phyloP scores from a whole-genome alignment of 1,139 yeast species.

The Pichia sp. region DNA sequence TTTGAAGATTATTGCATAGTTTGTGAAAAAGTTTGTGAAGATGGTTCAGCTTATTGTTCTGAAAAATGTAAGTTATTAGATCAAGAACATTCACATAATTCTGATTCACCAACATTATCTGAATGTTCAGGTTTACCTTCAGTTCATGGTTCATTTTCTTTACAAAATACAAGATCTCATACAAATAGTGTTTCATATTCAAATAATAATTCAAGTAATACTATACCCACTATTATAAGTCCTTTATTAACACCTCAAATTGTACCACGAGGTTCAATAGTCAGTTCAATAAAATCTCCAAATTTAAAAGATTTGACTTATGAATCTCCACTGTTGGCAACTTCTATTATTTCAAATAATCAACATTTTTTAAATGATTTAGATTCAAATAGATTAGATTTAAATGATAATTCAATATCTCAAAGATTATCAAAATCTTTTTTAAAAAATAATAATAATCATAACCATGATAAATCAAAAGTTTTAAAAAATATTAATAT shows the following conservation, averaged over 20 bases:
- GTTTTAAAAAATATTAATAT: too few relatives aligned
- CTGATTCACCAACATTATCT: constrained; percentile 7
- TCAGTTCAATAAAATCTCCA: constrained; percentile 21
- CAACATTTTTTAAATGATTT: too few relatives aligned
- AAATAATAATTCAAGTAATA: not conserved
- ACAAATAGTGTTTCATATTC: constrained; percentile 1
- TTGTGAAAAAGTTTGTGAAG: constrained; percentile 54
- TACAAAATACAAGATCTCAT: constrained; percentile 4
- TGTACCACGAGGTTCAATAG: constrained; percentile 12
- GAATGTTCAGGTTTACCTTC: constrained; percentile 3
- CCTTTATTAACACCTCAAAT: constrained; percentile 28
- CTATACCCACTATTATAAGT: constrained; percentile 22
- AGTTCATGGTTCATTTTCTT: constrained; percentile 5
- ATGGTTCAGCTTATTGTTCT: constrained; percentile 54
- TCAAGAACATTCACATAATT: constrained; percentile 20
- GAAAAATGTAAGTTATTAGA: constrained; percentile 49
- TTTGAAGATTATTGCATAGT: constrained; percentile 63
- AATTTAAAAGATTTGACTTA: constrained; percentile 24
- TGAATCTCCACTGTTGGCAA: constrained; percentile 26
- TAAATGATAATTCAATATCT: constrained; percentile 12
- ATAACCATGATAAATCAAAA: too few relatives aligned
- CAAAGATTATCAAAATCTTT: constrained; percentile 7
- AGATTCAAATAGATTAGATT: constrained; percentile 28
- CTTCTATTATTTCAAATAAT: constrained; percentile 13
- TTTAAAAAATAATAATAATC: too few relatives aligned